Base-by-base conservation (phyloP, 1,284 basidiomycete species). In the Trichosporon coremiiforme region DNA sequence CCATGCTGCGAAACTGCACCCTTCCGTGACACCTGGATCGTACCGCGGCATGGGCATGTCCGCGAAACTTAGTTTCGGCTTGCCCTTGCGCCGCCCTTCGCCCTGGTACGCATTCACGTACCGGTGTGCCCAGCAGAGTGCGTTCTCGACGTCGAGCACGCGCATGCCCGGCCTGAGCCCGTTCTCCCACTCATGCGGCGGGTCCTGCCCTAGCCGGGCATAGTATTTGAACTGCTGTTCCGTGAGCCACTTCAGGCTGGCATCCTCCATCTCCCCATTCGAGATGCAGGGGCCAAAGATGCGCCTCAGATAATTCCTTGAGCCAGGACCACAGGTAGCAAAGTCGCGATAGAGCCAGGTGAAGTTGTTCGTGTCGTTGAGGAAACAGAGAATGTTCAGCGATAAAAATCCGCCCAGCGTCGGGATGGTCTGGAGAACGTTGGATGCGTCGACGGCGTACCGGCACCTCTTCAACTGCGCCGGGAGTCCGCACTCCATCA, bases 121-220 rank as follows among this genome's bases (percentile, higher is more conserved):
- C 0, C 78, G 74, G 67, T 78, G 76, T 53, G 66, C 68, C 78
- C 78, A 79, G 57, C 78, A 79, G n/a, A 79, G 68, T 1, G 78
- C 71, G 66, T 78, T 79, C 64, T 78, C 78, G 50, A 77, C 53
- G 66, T 78, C 77, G 13, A 79, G 68, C 3, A 75, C 75, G 25
- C 77, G 71, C 74, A 79, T 73, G 2, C 78, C 78, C 2, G 78
- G 77, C 62, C 73, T 66, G 7, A 77, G 47, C 2, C 77, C 78
- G 29, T 31, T 36, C 35, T 70, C 64, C 65, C 64, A 69, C n/a
- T 73, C 78, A 65, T 78, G 73, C 5, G 76, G 77, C 12, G 78
- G 77, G 64, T 75, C 73, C 36, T 71, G 66, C 7, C 74, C 74
- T 1, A 79, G 64, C 20, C 77, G 69, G 15, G 70, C 70, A 70